phyloP scores from a whole-genome alignment of 202 grass and related monocot genomes.

The Cymbopogon flexuosus region DNA sequence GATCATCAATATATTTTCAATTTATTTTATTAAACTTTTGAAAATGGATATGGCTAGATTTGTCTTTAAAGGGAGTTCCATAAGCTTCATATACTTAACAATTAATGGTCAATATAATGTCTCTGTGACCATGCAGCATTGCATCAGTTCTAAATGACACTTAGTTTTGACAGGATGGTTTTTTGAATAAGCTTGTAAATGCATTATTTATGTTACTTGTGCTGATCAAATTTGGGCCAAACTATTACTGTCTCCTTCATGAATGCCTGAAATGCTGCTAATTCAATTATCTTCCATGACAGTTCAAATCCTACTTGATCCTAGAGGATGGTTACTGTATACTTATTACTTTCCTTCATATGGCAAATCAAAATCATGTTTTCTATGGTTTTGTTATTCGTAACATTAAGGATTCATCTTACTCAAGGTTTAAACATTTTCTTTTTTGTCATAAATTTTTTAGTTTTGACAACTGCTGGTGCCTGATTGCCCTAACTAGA shows the following conservation, averaged over 20 bases:
- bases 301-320: background rate
- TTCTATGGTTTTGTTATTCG: background rate
- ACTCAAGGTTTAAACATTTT: background rate
- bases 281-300: background rate
- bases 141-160: background rate
- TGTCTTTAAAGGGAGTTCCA: background rate
- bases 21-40: too few relatives aligned
- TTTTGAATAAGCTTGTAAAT: background rate
- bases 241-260: background rate
- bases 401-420: background rate
- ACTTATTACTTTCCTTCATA: background rate
- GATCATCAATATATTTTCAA: too few relatives aligned
- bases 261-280: background rate
- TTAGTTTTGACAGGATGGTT: background rate
- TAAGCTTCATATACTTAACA: background rate
- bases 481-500: background rate
- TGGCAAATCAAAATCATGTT: background rate
- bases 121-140: background rate
- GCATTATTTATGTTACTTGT: background rate
- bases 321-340: background rate
- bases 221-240: background rate
- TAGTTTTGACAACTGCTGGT: background rate
- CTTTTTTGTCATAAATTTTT: background rate
- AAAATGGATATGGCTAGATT: background rate
- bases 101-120: background rate